Evolutionary conservation across 2,329 filamentous ascomycete genomes (phyloP), one percentile per base, ranked within the genome.

Genomic region (Huntiella decipiens): DNA sequence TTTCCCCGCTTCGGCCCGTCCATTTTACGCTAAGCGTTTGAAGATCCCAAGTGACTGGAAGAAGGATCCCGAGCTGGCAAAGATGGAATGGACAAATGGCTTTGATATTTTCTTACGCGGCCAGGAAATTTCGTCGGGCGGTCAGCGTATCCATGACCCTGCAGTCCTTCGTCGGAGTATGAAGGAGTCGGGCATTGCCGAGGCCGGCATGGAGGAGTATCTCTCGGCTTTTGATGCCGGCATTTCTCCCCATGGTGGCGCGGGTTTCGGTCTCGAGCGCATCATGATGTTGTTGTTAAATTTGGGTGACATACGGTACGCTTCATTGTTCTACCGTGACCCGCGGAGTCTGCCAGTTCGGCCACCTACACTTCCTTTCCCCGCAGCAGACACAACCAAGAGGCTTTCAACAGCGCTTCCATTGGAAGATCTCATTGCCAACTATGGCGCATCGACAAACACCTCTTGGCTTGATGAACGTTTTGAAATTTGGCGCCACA

Each of bases 81-180:
- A 43, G 5, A 34, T 43, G n/a, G 22, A 43, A 15, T 43, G 32
- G 15, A 95, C 87, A 43, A 93, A 93, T 58, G 93, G 87, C 0
- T 95, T 94, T 55, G 87, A 95, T 58, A 92, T 95, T 48, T 95
- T 95, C 63, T 72, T 94, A 38, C 80, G 87, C 28, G 87, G 87
- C 0, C 87, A 95, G 57, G 87, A 95, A 60, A 91, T 95, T 48
- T 77, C 88, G 39, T 88, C 84, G 1, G 87, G 87, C 54, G 87
- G 87, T 5, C 87, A 95, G 61, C 85, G 87, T 73, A 92, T 95
- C 52, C 82, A 95, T 58, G 78, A 91, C 51, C 72, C 82, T 0
- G 63, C 69, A 4, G 71, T 82, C 57, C 67, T 95, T n/a, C 71
- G 79, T 38, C 71, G 79, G 54, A 82, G 80, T 56, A 86, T 95